Conservation (phyloP, 2,329 filamentous ascomycete genomes). For the Pezicula carpinea region DNA sequence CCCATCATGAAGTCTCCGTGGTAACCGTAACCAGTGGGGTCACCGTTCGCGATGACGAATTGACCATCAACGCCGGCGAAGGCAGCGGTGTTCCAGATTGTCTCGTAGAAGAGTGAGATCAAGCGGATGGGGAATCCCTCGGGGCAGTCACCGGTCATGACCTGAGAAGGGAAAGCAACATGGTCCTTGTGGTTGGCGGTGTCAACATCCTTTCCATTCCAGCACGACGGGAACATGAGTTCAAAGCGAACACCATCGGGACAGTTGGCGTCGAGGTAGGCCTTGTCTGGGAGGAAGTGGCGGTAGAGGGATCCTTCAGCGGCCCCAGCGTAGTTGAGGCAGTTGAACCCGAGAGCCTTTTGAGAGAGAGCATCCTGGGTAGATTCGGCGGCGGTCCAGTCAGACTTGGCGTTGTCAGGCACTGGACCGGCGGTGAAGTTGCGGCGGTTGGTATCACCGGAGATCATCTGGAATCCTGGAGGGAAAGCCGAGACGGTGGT, state of each 20-base stretch:
- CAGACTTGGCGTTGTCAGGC: conserved; percentile 62
- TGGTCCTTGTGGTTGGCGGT: conserved; percentile 54
- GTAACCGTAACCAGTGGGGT: conserved; percentile 72
- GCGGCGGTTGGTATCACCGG: conserved; percentile 64
- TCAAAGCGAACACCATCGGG: conserved; percentile 77
- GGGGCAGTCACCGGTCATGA: conserved; percentile 75
- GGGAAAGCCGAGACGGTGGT: conserved; percentile 69
- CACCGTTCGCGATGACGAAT: conserved; percentile 76
- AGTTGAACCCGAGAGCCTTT: conserved; percentile 92
- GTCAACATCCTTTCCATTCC: conserved; percentile 66
- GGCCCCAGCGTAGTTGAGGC: conserved; percentile 68
- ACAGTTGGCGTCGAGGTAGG: conserved; percentile 76
- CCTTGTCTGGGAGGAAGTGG: conserved; percentile 42
- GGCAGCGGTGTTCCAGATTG: conserved; percentile 70
- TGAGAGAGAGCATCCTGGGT: conserved; percentile 65
- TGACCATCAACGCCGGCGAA: conserved; percentile 60
- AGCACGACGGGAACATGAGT: conserved; percentile 85
- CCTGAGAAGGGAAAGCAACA: conserved; percentile 72
- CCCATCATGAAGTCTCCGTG: conserved; percentile 78
- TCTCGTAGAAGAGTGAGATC: conserved; percentile 77
- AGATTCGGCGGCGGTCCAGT: conserved; percentile 59
- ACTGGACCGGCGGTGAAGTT: conserved; percentile 59
- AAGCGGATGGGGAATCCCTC: conserved; percentile 61
- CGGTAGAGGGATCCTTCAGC: conserved; percentile 44
- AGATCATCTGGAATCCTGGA: conserved; percentile 73